A percentile compares a stretch with the other conserved stretches of the same genome.
Conservation (phyloP, 192 early-diverging fungal genomes). For the Entomortierella parvispora region DNA sequence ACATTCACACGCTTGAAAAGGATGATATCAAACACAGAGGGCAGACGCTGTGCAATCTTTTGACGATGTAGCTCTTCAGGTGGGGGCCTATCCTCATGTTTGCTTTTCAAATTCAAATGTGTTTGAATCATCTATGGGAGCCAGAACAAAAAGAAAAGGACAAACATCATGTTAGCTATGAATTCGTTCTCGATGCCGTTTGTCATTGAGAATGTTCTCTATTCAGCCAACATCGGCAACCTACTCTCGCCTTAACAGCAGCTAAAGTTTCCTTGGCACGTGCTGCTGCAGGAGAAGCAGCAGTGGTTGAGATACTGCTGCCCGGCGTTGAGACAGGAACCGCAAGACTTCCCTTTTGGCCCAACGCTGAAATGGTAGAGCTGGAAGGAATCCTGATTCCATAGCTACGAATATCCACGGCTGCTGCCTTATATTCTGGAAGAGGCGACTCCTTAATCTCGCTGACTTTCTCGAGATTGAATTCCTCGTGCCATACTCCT, state of each 20-base stretch:
- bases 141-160: background rate
- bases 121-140: slow-evolving; percentile 22
- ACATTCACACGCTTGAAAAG: slow-evolving; percentile 4
- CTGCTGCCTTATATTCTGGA: slow-evolving; percentile 16
- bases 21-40: slow-evolving; percentile 39
- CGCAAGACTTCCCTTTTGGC: background rate
- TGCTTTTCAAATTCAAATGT: slow-evolving; percentile 25
- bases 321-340: too few relatives aligned
- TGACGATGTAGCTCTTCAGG: slow-evolving; percentile 28
- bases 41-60: slow-evolving; percentile 21
- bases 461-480: slow-evolving; percentile 39
- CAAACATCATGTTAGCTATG: too few relatives aligned
- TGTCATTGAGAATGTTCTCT: background rate
- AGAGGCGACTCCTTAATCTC: slow-evolving; percentile 25
- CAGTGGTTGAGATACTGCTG: background rate
- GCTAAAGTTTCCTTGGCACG: background rate
- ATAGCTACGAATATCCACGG: slow-evolving; percentile 14
- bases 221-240: too few relatives aligned
- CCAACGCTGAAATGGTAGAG: background rate
- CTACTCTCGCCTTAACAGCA: too few relatives aligned
- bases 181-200: too few relatives aligned
- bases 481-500: slow-evolving; percentile 37
- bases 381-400: slow-evolving; percentile 2
- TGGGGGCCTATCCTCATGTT: background rate
- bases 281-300: background rate